Evolutionary conservation across 768 basidiomycete species (phyloP).

Genomic region (Hebeloma cylindrosporum): DNA sequence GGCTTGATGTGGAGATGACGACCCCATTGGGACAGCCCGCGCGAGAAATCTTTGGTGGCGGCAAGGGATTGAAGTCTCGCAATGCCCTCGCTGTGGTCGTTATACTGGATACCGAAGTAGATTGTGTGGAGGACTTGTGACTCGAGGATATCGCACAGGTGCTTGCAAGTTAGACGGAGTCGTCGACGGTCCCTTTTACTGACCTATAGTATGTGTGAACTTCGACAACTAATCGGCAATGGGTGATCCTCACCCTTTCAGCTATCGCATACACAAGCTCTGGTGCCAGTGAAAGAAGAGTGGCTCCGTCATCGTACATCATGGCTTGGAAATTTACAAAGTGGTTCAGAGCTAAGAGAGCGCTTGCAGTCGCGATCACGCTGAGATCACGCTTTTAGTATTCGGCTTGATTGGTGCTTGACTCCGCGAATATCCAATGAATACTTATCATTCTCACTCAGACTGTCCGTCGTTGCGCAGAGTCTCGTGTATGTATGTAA

Average conservation of each 20-base stretch:
- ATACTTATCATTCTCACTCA: too few relatives aligned
- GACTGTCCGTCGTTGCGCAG: too few relatives aligned
- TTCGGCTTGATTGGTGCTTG: too few relatives aligned
- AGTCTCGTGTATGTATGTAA: too few relatives aligned
- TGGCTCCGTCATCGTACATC: too few relatives aligned
- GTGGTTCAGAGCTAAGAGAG: too few relatives aligned
- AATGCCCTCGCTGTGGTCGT: slow-evolving; percentile 1
- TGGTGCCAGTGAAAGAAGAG: not conserved
- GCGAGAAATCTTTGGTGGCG: slow-evolving; percentile 1
- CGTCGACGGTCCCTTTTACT: not conserved
- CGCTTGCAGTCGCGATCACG: too few relatives aligned
- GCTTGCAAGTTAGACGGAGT: slow-evolving; percentile 14
- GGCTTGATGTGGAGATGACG: slow-evolving; percentile 2
- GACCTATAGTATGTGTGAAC: too few relatives aligned
- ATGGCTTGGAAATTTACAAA: too few relatives aligned
- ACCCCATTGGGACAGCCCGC: not conserved
- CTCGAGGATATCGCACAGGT: slow-evolving; percentile 8
- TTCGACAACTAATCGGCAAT: not conserved
- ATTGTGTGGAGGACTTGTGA: not conserved
- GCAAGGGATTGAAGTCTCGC: slow-evolving; percentile 7
- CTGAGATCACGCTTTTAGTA: too few relatives aligned
- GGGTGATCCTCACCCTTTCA: not conserved
- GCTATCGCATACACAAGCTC: slow-evolving; percentile 1
- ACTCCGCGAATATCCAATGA: too few relatives aligned
- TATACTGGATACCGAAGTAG: not conserved